Conservation (phyloP, 1,139 yeast species). For the Diutina rugosa region DNA sequence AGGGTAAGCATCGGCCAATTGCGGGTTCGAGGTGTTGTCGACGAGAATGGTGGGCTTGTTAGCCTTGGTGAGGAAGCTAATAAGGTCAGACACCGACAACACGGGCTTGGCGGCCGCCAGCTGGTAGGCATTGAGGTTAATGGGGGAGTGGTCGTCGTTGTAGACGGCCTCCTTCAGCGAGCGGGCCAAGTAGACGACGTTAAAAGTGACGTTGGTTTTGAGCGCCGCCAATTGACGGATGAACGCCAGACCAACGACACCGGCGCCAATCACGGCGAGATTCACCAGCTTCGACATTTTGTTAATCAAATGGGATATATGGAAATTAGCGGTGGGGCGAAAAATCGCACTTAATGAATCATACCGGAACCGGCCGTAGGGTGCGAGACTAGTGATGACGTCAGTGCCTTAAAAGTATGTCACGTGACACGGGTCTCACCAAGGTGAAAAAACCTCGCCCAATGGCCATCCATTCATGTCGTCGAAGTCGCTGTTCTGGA, state of each 20-base stretch:
- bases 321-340: neutral
- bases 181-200: conserved; percentile 72
- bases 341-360: neutral
- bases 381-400: neutral
- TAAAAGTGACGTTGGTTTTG: conserved; percentile 44
- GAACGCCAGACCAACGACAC: conserved; percentile 91
- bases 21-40: conserved; percentile 84
- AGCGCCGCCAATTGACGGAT: conserved; percentile 53
- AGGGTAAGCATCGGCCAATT: conserved; percentile 69
- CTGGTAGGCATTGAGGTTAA: conserved; percentile 51
- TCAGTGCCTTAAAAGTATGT: neutral
- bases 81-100: conserved; percentile 43
- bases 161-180: conserved; percentile 52
- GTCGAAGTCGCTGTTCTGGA: neutral
- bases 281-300: conserved; percentile 39
- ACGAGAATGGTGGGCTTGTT: conserved; percentile 70
- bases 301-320: no score
- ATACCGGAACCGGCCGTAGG: neutral
- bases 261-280: conserved; percentile 80
- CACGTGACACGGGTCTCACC: neutral
- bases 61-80: conserved; percentile 50
- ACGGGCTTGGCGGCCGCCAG: conserved; percentile 36
- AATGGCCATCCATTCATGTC: neutral
- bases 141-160: conserved; percentile 56
- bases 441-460: neutral